phyloP scores from a whole-genome alignment of 495 filamentous ascomycete genomes.

The Tuber microsphaerosporum region DNA sequence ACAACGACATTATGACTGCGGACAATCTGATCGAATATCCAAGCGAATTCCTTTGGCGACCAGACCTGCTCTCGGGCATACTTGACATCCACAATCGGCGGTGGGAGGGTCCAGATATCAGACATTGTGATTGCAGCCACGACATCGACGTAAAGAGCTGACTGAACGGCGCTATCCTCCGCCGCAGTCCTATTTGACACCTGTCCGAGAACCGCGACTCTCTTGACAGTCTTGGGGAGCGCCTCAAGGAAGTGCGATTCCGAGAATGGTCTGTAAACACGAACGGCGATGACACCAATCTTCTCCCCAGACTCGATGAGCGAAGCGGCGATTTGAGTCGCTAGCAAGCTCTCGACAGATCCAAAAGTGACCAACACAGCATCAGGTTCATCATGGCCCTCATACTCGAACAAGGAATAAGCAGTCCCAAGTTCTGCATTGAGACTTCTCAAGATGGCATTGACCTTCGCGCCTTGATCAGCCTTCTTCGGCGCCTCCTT shows the following conservation, averaged over 20 bases:
- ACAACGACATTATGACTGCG: conserved; percentile 40
- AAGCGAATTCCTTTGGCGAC: conserved; percentile 66
- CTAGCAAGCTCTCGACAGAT: conserved; percentile 77
- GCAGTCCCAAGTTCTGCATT: conserved; percentile 90
- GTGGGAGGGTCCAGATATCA: conserved; percentile 53
- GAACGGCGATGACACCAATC: conserved; percentile 81
- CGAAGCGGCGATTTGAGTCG: conserved; percentile 69
- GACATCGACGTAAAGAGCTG: conserved; percentile 80
- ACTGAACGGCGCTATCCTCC: conserved; percentile 65
- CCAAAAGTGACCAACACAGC: conserved; percentile 86
- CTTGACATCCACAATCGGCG: conserved; percentile 71
- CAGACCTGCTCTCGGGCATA: conserved; percentile 74
- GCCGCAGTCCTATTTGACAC: conserved; percentile 49
- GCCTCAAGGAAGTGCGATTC: conserved; percentile 83
- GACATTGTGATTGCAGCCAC: conserved; percentile 76
- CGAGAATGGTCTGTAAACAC: conserved; percentile 87
- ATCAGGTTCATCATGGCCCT: conserved; percentile 69
- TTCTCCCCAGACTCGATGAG: conserved; percentile 63
- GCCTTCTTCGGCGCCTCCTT: conserved; percentile 61
- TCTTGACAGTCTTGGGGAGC: conserved; percentile 66
- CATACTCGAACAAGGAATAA: conserved; percentile 88
- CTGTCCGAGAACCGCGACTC: conserved; percentile 55
- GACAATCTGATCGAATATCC: conserved; percentile 55
- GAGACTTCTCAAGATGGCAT: conserved; percentile 67
- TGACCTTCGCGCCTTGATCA: conserved; percentile 64